Evolutionary conservation across 805 yeast species (phyloP), one percentile per base, ranked within the genome.

Genomic region (Kodamaea fukazawae): DNA sequence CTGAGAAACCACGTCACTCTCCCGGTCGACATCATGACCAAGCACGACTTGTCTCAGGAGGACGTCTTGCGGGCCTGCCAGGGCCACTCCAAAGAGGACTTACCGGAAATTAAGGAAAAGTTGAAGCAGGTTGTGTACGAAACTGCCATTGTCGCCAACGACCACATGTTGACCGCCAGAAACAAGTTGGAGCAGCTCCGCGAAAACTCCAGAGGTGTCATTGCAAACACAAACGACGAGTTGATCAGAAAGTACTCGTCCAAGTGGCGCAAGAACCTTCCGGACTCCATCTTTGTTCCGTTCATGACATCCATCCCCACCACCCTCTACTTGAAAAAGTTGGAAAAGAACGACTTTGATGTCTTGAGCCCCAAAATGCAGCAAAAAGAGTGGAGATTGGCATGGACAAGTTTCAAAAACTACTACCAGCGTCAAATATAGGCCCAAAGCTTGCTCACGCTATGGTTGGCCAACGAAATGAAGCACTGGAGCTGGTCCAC

Each of bases 101-200:
- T 51, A 2, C 28, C 36, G 5, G 66, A 57, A n/a, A 47, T 57
- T 2, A 46, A 54, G 20, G 67, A 64, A 7, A 61, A 60, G 38
- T 50, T 84, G 42, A 73, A 75, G 43, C 79, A 81, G 51, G 77
- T 80, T 7, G 68, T 84, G 1, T 87, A 74, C 52, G 86, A 81
- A 34, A 75, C 83, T 4, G 86, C 93, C 2, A 78, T 83, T 4
- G 63, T 73, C 1, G 93, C 95, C 2, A 86, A 87, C 60, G 96
- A 86, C 56, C 96, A 86, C 57, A 53, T 87, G 2, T 57, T 86
- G 4, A 67, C 89, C 1, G 88, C 93, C 1, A 66, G 84, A 36
- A 57, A 65, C n/a, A 77, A 83, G 48, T 56, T 83, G 16, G 44
- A 49, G 1, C 55, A 65, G 23, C 57, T 75, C 10, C 64, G 61